These are phyloP conservation scores for Tetracladium marchalianum DNA, from an alignment of 495 filamentous ascomycete species.

Conservation along the genomic window DNA sequence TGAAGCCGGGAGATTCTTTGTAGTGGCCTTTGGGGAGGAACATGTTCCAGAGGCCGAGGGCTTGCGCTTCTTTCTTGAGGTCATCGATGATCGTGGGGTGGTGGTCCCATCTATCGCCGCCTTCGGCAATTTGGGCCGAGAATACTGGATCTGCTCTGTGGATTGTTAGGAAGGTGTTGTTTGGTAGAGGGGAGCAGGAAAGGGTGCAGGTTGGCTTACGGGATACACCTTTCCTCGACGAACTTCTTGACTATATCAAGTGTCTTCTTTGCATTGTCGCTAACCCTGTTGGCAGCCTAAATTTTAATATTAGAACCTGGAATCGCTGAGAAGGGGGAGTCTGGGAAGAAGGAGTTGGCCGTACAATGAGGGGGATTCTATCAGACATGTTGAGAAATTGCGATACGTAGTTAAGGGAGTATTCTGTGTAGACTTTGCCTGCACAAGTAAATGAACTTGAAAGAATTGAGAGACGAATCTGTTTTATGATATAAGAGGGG, in stretches of 20 bases:
- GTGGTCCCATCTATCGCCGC: conserved; percentile 56
- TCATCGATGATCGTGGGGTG: conserved; percentile 78
- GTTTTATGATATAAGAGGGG: too few relatives aligned
- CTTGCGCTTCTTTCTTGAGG: conserved; percentile 73
- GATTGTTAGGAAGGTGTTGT: conserved; percentile 9
- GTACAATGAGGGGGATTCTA: conserved; percentile 58
- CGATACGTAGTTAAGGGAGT: not conserved
- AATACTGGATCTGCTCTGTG: conserved; percentile 59
- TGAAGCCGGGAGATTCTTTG: conserved; percentile 83
- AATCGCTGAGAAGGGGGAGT: not conserved
- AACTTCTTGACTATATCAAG: conserved; percentile 74
- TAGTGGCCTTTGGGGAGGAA: conserved; percentile 94
- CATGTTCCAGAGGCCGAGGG: conserved; percentile 95
- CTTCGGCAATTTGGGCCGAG: conserved; percentile 67
- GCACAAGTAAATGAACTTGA: too few relatives aligned
- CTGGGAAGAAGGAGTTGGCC: conserved; percentile 24
- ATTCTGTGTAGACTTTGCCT: too few relatives aligned
- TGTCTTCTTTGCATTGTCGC: conserved; percentile 69
- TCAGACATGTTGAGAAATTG: conserved; percentile 43
- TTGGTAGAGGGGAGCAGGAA: not conserved
- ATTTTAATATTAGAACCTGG: conserved; percentile 22
- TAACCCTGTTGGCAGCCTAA: conserved; percentile 50
- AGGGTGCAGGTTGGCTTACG: conserved; percentile 30
- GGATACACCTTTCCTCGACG: conserved; percentile 92
- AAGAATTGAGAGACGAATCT: too few relatives aligned